A percentile compares a stretch with the other conserved stretches of the same genome.
Conservation (phyloP, 1,284 basidiomycete genomes). For the Irpex sp. region DNA sequence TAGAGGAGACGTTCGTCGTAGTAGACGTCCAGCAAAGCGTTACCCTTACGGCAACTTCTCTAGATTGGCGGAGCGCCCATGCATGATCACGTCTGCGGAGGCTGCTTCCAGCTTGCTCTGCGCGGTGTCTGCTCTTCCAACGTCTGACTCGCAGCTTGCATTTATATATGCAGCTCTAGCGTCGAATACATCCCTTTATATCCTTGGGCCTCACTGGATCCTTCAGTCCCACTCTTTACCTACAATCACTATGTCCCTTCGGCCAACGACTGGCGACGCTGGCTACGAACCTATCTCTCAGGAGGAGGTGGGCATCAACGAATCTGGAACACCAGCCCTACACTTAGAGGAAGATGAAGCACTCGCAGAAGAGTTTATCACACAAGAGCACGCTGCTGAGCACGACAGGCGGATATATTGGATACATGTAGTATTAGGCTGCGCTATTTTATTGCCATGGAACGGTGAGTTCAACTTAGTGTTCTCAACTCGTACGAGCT, state of each 20-base stretch:
- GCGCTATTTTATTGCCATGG: slow-evolving; percentile 74
- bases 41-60: not conserved
- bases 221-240: not conserved
- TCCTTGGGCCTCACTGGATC: not conserved
- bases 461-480: slow-evolving; percentile 50
- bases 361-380: slow-evolving; percentile 15
- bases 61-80: slow-evolving; percentile 5
- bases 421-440: slow-evolving; percentile 70
- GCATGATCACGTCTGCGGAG: not conserved
- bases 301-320: slow-evolving; percentile 12
- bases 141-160: not conserved
- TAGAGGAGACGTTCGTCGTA: not conserved
- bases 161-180: not conserved
- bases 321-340: slow-evolving; percentile 17
- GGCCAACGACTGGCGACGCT: not conserved
- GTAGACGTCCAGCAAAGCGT: not conserved
- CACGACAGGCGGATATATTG: slow-evolving; percentile 48
- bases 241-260: slow-evolving; percentile 5
- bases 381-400: slow-evolving; percentile 17
- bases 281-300: slow-evolving; percentile 26
- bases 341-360: slow-evolving; percentile 35
- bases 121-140: not conserved
- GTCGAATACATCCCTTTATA: not conserved
- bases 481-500: not conserved
- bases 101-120: not conserved